Percentiles rank a stretch among this genome's conserved stretches.
Evolutionary conservation across 2,329 filamentous ascomycete genomes (phyloP).

Genomic region (Monosporascus sp.): DNA sequence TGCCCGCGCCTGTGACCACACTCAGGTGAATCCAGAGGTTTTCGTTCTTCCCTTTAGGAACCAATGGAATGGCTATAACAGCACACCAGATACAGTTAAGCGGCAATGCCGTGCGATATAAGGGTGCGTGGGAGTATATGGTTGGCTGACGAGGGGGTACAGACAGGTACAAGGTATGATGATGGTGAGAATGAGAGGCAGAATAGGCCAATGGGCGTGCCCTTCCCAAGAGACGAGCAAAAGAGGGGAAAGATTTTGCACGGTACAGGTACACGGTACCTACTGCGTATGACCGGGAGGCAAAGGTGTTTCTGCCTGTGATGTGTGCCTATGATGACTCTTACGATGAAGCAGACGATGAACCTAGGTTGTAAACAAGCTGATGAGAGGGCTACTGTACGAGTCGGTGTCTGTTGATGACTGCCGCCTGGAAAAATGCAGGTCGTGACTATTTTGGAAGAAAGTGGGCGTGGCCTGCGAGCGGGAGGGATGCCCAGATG

Average conservation of each 20-base stretch:
- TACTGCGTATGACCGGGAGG: too few species aligned
- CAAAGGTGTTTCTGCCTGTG: too few species aligned
- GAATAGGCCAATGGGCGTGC: too few species aligned
- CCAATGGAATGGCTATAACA: slow-evolving; percentile 22
- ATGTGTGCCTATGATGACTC: too few species aligned
- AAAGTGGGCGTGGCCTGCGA: background rate
- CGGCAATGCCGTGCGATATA: slow-evolving; percentile 23
- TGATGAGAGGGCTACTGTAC: too few species aligned
- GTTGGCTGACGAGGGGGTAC: slow-evolving; percentile 16
- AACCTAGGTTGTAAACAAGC: too few species aligned
- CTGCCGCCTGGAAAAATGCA: background rate
- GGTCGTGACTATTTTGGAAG: background rate
- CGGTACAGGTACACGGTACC: too few species aligned
- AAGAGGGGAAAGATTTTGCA: too few species aligned
- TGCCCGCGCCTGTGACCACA: background rate
- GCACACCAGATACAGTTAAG: slow-evolving; percentile 21
- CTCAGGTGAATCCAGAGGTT: slow-evolving; percentile 3
- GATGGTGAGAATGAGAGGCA: background rate
- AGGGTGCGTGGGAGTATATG: slow-evolving; percentile 24
- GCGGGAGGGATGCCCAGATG: background rate
- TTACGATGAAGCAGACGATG: too few species aligned
- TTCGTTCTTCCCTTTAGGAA: slow-evolving; percentile 13
- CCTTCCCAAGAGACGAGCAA: too few species aligned
- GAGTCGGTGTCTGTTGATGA: background rate
- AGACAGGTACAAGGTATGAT: background rate